Evolutionary conservation across 768 basidiomycete species (phyloP).

Genomic region (Tulasnella calospora): DNA sequence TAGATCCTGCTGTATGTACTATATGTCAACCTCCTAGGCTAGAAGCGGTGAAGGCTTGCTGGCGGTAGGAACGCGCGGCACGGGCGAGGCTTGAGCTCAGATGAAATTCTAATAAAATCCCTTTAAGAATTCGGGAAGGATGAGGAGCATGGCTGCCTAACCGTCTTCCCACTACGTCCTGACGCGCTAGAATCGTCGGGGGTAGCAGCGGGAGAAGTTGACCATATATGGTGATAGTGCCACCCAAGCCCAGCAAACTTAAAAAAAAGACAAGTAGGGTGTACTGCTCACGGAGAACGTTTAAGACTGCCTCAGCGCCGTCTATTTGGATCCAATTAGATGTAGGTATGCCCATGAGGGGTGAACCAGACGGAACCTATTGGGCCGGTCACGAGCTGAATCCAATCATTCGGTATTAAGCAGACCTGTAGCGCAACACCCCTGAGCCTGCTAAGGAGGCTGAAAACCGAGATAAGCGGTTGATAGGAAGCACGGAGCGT

Average conservation of each 20-base stretch:
- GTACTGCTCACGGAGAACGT: neutral
- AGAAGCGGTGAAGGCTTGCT: neutral
- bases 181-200: neutral
- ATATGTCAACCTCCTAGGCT: neutral
- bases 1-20: neutral
- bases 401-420: neutral
- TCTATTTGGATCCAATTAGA: neutral
- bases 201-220: neutral
- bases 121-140: neutral
- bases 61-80: neutral
- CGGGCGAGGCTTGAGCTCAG: neutral
- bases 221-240: neutral
- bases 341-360: neutral
- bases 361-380: neutral
- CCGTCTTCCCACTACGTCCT: neutral
- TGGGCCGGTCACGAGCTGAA: neutral
- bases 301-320: neutral
- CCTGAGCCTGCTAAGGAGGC: neutral
- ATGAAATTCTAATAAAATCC: conserved; percentile 10
- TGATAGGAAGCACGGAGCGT: neutral
- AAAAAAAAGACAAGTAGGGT: neutral
- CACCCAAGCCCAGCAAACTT: neutral
- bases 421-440: neutral
- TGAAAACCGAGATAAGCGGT: neutral
- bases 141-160: neutral